A percentile compares a stretch with the other conserved stretches of the same genome.
Evolutionary conservation across 2,329 filamentous ascomycete species (phyloP).

Genomic region (Colletotrichum sp.): DNA sequence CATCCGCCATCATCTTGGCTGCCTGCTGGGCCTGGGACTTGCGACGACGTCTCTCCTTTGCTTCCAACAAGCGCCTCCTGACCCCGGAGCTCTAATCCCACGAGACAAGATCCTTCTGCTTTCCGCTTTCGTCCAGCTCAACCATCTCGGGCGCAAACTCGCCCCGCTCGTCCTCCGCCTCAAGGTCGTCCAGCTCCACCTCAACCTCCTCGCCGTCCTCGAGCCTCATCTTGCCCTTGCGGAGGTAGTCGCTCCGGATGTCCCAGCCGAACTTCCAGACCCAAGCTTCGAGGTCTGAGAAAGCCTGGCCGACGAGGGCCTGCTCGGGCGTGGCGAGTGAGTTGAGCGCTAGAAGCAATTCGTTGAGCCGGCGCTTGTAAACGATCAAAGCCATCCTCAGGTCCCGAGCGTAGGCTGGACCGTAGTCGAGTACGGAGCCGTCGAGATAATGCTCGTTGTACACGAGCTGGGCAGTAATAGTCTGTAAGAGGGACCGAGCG

Average conservation of each 20-base stretch:
- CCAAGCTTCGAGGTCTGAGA: slow-evolving; percentile 53
- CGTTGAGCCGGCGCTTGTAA: slow-evolving; percentile 60
- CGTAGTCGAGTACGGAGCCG: slow-evolving; percentile 45
- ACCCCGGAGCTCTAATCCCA: slow-evolving; percentile 37
- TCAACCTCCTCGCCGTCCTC: slow-evolving; percentile 59
- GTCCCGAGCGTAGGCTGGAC: slow-evolving; percentile 31
- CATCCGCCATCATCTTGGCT: not conserved
- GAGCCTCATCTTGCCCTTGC: slow-evolving; percentile 53
- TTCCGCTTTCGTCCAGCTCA: slow-evolving; percentile 56
- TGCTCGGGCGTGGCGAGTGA: slow-evolving; percentile 42
- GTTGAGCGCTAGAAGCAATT: slow-evolving; percentile 44
- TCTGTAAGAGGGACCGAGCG: slow-evolving; percentile 50
- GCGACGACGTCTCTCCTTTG: slow-evolving; percentile 9
- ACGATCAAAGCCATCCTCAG: slow-evolving; percentile 55
- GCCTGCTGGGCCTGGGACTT: not conserved
- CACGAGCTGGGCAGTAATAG: slow-evolving; percentile 59
- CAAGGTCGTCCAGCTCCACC: slow-evolving; percentile 52
- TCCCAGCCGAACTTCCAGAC: slow-evolving; percentile 60
- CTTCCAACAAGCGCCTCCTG: slow-evolving; percentile 18
- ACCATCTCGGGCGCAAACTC: slow-evolving; percentile 61
- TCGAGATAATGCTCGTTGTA: slow-evolving; percentile 57
- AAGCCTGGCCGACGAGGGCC: slow-evolving; percentile 50
- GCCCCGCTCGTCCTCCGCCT: slow-evolving; percentile 59
- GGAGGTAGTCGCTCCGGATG: slow-evolving; percentile 53
- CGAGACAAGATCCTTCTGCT: slow-evolving; percentile 56